A percentile compares a stretch with the other conserved stretches of the same genome.
These are phyloP conservation scores for Sapria himalayana DNA, from an alignment of 345 rosid genomes.

Conservation along the genomic window DNA sequence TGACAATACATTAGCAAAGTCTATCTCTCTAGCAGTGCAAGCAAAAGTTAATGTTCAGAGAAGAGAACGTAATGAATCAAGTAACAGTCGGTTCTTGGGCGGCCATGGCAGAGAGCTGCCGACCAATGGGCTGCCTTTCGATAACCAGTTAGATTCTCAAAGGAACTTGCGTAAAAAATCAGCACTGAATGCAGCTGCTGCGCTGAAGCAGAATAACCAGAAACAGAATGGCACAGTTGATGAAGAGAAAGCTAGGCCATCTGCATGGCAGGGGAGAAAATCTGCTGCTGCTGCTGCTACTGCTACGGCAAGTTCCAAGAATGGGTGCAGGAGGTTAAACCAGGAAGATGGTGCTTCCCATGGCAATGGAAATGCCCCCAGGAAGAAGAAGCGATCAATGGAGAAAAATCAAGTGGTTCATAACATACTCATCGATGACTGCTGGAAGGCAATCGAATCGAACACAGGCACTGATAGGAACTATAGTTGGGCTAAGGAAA, in stretches of 20 bases:
- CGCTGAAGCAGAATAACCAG: conserved; percentile 69
- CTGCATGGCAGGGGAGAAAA: conserved; percentile 19
- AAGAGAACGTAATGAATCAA: conserved; percentile 35
- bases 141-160: conserved; percentile 29
- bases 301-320: conserved; percentile 20
- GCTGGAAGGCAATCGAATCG: conserved; percentile 16
- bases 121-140: conserved; percentile 32
- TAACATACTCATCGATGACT: conserved; percentile 12
- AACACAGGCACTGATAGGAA: conserved; percentile 14
- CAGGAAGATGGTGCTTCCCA: conserved; percentile 19
- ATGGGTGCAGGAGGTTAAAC: conserved; percentile 37
- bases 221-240: conserved; percentile 45
- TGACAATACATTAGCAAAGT: conserved; percentile 40
- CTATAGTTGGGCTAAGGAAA: conserved; percentile 28
- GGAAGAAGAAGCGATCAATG: conserved; percentile 55
- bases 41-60: conserved; percentile 64
- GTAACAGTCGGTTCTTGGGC: conserved; percentile 14
- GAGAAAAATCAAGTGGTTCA: conserved; percentile 22
- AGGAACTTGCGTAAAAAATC: conserved; percentile 32
- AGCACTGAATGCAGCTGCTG: conserved; percentile 24
- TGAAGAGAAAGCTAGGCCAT: conserved; percentile 27
- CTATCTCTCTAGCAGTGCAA: conserved; percentile 77
- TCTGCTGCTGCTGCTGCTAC: conserved; percentile 16
- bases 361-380: conserved; percentile 18
- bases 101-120: conserved; percentile 25